Conservation (phyloP, 2,329 filamentous ascomycete species). For the Colletotrichum gloeosporioides region DNA sequence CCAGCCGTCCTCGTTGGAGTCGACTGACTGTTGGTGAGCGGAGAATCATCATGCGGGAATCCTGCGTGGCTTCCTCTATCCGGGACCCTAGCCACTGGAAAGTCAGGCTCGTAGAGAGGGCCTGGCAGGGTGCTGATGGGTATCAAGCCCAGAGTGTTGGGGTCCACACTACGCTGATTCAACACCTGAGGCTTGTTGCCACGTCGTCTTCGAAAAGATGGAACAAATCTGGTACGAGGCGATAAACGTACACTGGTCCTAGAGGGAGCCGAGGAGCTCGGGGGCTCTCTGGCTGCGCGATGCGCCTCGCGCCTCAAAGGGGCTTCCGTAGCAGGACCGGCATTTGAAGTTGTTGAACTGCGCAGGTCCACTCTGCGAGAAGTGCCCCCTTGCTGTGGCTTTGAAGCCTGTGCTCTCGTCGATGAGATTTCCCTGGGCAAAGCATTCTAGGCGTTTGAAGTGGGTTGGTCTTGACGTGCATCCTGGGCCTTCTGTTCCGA, state of each 20-base stretch:
- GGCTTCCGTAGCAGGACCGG: not conserved
- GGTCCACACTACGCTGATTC: constrained; percentile 5
- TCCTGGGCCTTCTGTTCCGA: not conserved
- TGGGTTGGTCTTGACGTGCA: not conserved
- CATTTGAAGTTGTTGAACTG: not conserved
- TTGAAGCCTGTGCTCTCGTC: not conserved
- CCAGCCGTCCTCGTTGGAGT: not conserved
- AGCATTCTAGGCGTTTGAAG: constrained; percentile 4
- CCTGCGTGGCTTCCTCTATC: not conserved
- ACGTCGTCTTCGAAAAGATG: not conserved
- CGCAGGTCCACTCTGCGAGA: not conserved
- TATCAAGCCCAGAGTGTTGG: not conserved
- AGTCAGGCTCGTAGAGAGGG: not conserved
- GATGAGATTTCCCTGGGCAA: not conserved
- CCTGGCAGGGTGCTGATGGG: constrained; percentile 1
- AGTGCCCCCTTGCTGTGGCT: not conserved
- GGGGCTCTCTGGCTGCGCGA: not conserved
- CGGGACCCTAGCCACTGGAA: not conserved
- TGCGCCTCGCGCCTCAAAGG: not conserved
- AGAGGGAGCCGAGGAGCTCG: not conserved
- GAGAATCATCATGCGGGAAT: not conserved
- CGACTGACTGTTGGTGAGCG: not conserved
- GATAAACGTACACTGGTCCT: not conserved
- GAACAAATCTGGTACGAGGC: not conserved
- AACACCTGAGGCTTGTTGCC: not conserved